phyloP scores from a whole-genome alignment of 176 grass and related monocot species.

The Hsuehochloa calcarea region DNA sequence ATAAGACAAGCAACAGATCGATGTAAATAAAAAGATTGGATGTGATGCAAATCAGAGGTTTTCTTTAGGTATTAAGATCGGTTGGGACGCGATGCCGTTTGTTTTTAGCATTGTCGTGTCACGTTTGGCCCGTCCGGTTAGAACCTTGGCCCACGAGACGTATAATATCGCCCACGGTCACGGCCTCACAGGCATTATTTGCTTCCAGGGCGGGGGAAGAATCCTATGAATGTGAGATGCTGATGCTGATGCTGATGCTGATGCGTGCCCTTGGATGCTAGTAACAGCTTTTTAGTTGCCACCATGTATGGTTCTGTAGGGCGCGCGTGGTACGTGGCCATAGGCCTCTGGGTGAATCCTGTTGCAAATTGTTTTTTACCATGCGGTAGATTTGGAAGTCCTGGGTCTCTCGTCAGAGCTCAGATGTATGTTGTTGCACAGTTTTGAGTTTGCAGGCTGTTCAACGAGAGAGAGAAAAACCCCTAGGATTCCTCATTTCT shows the following conservation, averaged over 20 bases:
- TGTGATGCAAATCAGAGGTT: neutral
- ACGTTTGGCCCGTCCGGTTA: constrained; percentile 29
- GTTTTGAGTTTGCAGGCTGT: neutral
- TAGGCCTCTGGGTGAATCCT: neutral
- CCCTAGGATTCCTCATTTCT: no score
- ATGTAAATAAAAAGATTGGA: neutral
- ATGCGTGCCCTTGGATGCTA: constrained; percentile 19
- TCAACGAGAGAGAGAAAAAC: no score
- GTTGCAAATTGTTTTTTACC: neutral
- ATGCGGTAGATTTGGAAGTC: neutral
- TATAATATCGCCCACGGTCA: constrained; percentile 35
- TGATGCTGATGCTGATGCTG: neutral
- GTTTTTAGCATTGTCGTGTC: constrained; percentile 47
- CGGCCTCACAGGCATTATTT: constrained; percentile 28
- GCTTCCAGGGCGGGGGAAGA: neutral
- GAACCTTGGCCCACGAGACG: constrained; percentile 35
- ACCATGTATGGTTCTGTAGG: constrained; percentile 22
- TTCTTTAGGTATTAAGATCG: constrained; percentile 13
- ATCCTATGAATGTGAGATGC: constrained; percentile 34
- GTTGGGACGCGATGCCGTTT: constrained; percentile 33
- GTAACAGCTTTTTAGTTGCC: constrained; percentile 18
- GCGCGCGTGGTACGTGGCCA: neutral
- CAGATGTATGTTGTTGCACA: neutral
- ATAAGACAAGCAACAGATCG: neutral
- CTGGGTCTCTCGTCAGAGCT: neutral